These are phyloP conservation scores for Alternaria dauci DNA, from an alignment of 2,329 filamentous ascomycete species.

Conservation along the genomic window DNA sequence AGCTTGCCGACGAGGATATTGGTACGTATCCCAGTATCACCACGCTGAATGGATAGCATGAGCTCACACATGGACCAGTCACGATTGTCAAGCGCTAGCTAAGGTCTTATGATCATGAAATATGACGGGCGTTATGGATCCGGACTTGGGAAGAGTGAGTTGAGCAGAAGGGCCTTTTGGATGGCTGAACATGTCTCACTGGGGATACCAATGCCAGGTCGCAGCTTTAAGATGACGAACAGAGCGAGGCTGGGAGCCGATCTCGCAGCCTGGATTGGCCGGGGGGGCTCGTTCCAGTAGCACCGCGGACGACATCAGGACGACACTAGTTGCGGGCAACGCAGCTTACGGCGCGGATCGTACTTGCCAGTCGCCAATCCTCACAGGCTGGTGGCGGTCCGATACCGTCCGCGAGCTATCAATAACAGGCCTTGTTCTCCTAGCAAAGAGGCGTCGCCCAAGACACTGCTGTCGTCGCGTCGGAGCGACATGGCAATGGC, in stretches of 20 bases:
- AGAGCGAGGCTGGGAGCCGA: slow-evolving; percentile 39
- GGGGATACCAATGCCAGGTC: slow-evolving; percentile 36
- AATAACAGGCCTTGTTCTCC: slow-evolving; percentile 29
- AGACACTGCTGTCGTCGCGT: slow-evolving; percentile 25
- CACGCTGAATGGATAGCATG: slow-evolving; percentile 16
- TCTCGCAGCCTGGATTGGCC: slow-evolving; percentile 45
- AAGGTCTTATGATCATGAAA: slow-evolving; percentile 27
- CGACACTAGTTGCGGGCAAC: slow-evolving; percentile 41
- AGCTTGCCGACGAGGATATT: slow-evolving; percentile 96
- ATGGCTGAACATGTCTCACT: slow-evolving; percentile 46
- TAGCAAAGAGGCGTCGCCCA: slow-evolving; percentile 32
- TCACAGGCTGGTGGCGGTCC: slow-evolving; percentile 37
- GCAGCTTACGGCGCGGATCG: slow-evolving; percentile 46
- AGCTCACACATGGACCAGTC: slow-evolving; percentile 47
- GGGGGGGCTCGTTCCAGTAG: slow-evolving; percentile 42
- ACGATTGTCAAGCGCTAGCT: slow-evolving; percentile 55
- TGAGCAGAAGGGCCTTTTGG: slow-evolving; percentile 35
- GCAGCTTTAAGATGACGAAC: slow-evolving; percentile 42
- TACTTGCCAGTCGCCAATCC: slow-evolving; percentile 45
- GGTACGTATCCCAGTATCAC: slow-evolving; percentile 64
- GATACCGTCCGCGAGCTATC: slow-evolving; percentile 41
- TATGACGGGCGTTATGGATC: slow-evolving; percentile 29
- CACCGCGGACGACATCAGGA: slow-evolving; percentile 44
- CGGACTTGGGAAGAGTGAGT: slow-evolving; percentile 32
- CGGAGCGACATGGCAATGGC: slow-evolving; percentile 32